Base-by-base conservation (phyloP, 2,329 filamentous ascomycete species). In the Ascochyta clinopodiicola region DNA sequence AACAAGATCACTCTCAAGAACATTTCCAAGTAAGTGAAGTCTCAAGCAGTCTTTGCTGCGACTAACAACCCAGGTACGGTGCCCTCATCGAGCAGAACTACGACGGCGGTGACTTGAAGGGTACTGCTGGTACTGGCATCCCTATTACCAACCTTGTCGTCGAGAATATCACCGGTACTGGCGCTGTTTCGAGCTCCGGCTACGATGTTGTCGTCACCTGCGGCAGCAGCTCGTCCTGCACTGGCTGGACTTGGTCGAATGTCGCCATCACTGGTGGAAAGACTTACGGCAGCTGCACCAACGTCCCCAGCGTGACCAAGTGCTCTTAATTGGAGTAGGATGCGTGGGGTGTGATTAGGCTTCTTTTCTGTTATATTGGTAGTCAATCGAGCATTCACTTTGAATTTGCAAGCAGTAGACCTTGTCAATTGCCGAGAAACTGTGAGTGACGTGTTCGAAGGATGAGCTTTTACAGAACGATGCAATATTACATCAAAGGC, bases 151-250 rank as follows among this genome's bases (percentile, higher is more conserved):
- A 69, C 19, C 67, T 83, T 12, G 74, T 70, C 0, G 44, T 82
- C 8, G 52, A 63, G 25, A 71, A 75, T 38, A 71, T 83, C 44
- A 77, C 72, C 1, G 81, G 81, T 6, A 51, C 61, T 12, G 70
- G 71, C 6, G 37, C 50, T 5, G 66, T 64, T 35, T 66, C 62
- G 10, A 76, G 72, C 3, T 71, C 68, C 2, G 56, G 81, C 32
- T 70, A 84, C 55, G 81, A 82, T 63, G 81, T 86, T 51, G 79
- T 85, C 15, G 68, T 80, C n/a, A 73, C 77, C 17, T 86, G 84
- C 59, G 84, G 80, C 8, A 74, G 67, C 29, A 81, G 78, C 31
- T 75, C 75, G 49, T 70, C 71, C 8, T 84, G 82, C 72, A 77
- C 75, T 6, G 75, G 79, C 70, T 87, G 84, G 82, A 81, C 78